phyloP scores from a whole-genome alignment of 768 basidiomycete genomes.

The Pleurotus tuber-regium region DNA sequence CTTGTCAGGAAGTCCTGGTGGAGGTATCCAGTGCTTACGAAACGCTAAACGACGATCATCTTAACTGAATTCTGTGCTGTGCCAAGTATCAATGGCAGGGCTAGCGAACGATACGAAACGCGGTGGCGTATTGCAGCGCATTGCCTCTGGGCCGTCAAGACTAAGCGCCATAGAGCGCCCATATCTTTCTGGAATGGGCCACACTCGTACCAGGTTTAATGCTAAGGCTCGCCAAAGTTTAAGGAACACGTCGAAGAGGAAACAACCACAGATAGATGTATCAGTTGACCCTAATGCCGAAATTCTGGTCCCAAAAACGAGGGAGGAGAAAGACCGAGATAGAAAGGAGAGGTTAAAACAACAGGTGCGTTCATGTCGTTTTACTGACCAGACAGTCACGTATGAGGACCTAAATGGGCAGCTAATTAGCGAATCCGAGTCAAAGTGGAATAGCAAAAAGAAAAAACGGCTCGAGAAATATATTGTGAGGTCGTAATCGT shows the following conservation, averaged over 20 bases:
- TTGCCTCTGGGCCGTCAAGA: no score
- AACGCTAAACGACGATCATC: no score
- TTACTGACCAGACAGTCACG: constrained; percentile 1
- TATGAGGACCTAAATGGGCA: no score
- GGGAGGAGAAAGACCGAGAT: constrained; percentile 59
- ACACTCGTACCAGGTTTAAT: constrained; percentile 45
- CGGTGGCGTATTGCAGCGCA: no score
- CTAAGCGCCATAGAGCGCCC: background rate
- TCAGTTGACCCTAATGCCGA: constrained; percentile 54
- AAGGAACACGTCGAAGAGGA: constrained; percentile 47
- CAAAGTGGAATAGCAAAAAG: constrained; percentile 81
- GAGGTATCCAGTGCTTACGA: no score
- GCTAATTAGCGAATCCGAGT: constrained; percentile 54
- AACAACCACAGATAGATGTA: constrained; percentile 16
- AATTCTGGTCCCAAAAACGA: constrained; percentile 55
- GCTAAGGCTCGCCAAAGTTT: constrained; percentile 66
- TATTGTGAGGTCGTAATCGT: constrained; percentile 54
- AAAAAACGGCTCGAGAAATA: constrained; percentile 89
- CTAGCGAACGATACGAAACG: no score
- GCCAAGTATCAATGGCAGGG: no score
- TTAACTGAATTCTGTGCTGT: no score
- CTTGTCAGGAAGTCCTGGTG: no score
- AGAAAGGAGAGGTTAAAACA: constrained; percentile 55
- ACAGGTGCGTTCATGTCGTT: constrained; percentile 43
- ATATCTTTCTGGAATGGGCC: constrained; percentile 19